These are phyloP conservation scores for Pleurotus platypus DNA, from an alignment of 768 basidiomycete species.

Conservation along the genomic window DNA sequence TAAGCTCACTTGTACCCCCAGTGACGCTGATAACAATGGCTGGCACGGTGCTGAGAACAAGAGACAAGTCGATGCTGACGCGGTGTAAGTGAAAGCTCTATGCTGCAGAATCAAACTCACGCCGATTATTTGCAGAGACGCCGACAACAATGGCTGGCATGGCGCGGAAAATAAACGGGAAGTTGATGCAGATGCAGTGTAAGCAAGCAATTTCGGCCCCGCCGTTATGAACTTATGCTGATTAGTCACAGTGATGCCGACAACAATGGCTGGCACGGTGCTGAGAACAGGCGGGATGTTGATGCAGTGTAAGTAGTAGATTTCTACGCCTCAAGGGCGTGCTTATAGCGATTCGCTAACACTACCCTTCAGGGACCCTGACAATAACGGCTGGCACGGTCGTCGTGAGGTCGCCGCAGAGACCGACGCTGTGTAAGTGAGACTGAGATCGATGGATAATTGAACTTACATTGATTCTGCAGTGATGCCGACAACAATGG, in stretches of 20 bases:
- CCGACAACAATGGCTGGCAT: background rate
- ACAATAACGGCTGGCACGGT: background rate
- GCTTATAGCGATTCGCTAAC: background rate
- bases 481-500: background rate
- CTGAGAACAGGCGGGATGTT: background rate
- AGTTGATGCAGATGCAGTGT: background rate
- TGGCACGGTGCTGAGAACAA: background rate
- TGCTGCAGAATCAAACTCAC: no score
- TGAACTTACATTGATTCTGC: background rate
- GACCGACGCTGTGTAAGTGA: background rate
- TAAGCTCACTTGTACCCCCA: background rate
- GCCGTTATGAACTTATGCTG: background rate
- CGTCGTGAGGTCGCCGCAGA: background rate
- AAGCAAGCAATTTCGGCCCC: background rate
- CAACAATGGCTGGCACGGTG: background rate
- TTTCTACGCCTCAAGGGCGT: background rate
- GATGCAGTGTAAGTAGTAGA: background rate
- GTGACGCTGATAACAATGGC: background rate
- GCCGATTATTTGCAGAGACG: background rate
- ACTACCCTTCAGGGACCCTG: background rate
- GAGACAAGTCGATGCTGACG: background rate
- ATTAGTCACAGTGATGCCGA: background rate
- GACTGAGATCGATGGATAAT: background rate
- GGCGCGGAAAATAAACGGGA: background rate
- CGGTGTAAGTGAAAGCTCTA: background rate